Conservation (phyloP, 2,329 filamentous ascomycete species). For the Aspergillus sp. region DNA sequence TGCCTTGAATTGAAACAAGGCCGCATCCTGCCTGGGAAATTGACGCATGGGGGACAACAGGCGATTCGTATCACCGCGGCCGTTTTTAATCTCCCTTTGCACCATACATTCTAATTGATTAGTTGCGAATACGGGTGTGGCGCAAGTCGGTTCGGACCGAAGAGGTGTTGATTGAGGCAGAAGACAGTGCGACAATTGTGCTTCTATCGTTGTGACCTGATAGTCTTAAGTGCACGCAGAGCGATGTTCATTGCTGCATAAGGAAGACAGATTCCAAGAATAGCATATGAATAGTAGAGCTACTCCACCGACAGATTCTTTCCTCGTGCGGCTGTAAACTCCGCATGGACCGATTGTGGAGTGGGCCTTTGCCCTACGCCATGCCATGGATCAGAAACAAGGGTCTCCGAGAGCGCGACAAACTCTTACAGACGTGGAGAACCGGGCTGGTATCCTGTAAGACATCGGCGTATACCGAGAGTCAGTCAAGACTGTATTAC, state of each 20-base stretch:
- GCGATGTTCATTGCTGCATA: no score
- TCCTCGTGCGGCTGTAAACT: background rate
- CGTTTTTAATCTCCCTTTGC: background rate
- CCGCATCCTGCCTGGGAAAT: background rate
- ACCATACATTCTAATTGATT: background rate
- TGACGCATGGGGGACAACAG: background rate
- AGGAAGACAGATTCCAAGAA: no score
- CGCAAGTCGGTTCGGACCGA: constrained; percentile 12
- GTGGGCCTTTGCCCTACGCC: background rate
- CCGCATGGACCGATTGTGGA: background rate
- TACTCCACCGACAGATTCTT: background rate
- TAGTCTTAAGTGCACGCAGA: no score
- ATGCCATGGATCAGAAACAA: background rate
- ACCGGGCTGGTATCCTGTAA: no score
- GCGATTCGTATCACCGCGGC: background rate
- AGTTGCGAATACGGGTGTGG: constrained; percentile 8
- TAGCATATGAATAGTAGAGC: no score
- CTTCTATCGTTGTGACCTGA: no score
- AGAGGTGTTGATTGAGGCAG: background rate
- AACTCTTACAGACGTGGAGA: background rate
- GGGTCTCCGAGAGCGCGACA: background rate
- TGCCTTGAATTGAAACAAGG: constrained; percentile 14
- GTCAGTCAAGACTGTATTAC: background rate
- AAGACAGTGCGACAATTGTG: background rate
- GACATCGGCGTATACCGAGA: background rate